Conservation (phyloP, 2,329 filamentous ascomycete genomes). For the Clarireedia hainanense region DNA sequence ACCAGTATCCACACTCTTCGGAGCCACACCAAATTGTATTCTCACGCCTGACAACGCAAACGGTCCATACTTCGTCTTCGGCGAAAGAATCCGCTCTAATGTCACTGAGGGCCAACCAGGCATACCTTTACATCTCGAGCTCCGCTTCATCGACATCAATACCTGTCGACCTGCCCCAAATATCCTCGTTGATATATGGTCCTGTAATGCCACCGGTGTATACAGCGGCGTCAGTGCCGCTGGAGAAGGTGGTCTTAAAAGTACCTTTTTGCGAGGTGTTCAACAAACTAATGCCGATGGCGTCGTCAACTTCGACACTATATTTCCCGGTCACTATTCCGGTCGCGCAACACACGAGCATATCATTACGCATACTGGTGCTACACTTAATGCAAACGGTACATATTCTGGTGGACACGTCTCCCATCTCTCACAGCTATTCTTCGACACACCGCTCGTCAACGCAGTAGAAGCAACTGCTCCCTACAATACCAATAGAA, state of each 20-base stretch:
- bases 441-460: slow-evolving; percentile 57
- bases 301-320: slow-evolving; percentile 34
- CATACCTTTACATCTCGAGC: slow-evolving; percentile 41
- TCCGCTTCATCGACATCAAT: slow-evolving; percentile 42
- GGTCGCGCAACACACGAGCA: slow-evolving; percentile 42
- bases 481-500: slow-evolving; percentile 42
- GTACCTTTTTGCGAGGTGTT: slow-evolving; percentile 36
- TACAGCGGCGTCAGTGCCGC: slow-evolving; percentile 39
- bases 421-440: slow-evolving; percentile 43
- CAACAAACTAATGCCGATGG: slow-evolving; percentile 36
- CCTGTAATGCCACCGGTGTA: slow-evolving; percentile 32
- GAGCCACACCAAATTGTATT: slow-evolving; percentile 38
- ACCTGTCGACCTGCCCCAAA: slow-evolving; percentile 32
- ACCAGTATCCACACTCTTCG: slow-evolving; percentile 27
- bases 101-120: slow-evolving; percentile 40
- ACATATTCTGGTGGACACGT: slow-evolving; percentile 43
- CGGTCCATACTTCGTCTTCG: slow-evolving; percentile 40
- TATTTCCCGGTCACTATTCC: slow-evolving; percentile 40
- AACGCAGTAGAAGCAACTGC: slow-evolving; percentile 39
- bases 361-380: slow-evolving; percentile 13
- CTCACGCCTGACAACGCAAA: slow-evolving; percentile 44
- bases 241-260: slow-evolving; percentile 32
- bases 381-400: slow-evolving; percentile 31
- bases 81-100: slow-evolving; percentile 36
- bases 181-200: slow-evolving; percentile 46